Base-by-base conservation (phyloP, 2,329 filamentous ascomycete species). In the Calycina herbarum region DNA sequence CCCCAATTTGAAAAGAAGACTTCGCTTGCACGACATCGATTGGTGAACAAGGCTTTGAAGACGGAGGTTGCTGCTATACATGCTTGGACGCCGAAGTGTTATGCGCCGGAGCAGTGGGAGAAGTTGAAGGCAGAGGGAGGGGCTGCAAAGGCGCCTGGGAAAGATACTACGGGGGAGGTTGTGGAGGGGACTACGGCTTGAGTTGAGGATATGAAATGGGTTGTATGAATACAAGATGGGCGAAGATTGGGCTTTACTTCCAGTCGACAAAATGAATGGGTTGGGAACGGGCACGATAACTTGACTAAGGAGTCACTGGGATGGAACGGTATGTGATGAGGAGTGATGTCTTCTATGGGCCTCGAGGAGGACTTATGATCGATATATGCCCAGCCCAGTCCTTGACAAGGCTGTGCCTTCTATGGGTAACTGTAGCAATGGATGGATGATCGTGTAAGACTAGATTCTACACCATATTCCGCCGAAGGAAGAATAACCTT, bases 21-120 rank as follows among this genome's bases (percentile, higher is more conserved):
- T 15, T 87, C 88, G 56, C 80, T 92, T 59, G 87, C 88, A 48
- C 81, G 89, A 66, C 88, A 91, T 78, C 82, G 89, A 59, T 79
- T 92, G 61, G 89, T 92, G 60, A 92, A 92, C 74, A 81, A 79
- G 2, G 82, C 82, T 5, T 76, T 92, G 70, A 91, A 91, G 78
- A 81, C 84, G 10, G 89, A 92, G 78, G 89, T 92, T 75, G 87
- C 87, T 7, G 86, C 86, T 60, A 91, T 92, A 70, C 89, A 92
- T 79, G 89, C 89, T 27, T 92, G 89, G 89, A 91, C 89, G 15
- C 87, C 89, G 13, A 91, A 90, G 76, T 92, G 89, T 74, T 87
- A 87, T 77, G 92, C 89, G 24, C 88, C 88, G 0, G 88, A 89
- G 74, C 87, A 92, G 76, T 92, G 89, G 89, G 85, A 89, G 79